These are phyloP conservation scores for Pseudogymnoascus sp. DNA, from an alignment of 2,329 filamentous ascomycete species.

Conservation along the genomic window DNA sequence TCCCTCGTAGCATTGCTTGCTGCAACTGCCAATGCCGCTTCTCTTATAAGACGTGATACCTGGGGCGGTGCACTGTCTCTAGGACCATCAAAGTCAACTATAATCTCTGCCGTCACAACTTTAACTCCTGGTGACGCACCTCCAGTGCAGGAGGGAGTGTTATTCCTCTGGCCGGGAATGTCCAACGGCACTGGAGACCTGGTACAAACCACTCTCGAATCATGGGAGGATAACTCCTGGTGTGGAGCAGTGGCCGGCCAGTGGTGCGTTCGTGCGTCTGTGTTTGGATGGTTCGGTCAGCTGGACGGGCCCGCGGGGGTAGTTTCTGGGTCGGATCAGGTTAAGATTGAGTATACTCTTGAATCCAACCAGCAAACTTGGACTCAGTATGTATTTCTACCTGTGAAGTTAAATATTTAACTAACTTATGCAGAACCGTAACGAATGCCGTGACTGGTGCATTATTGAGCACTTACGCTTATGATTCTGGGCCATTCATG, in stretches of 20 bases:
- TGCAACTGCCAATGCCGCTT: slow-evolving; percentile 3
- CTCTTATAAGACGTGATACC: slow-evolving; percentile 19
- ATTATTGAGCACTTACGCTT: slow-evolving; percentile 29
- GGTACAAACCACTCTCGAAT: slow-evolving; percentile 36
- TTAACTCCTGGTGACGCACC: slow-evolving; percentile 35
- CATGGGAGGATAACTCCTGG: slow-evolving; percentile 35
- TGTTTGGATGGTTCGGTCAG: slow-evolving; percentile 38
- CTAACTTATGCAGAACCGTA: slow-evolving; percentile 13
- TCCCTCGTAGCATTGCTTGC: not conserved
- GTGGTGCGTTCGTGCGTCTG: slow-evolving; percentile 36
- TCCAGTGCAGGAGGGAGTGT: slow-evolving; percentile 30
- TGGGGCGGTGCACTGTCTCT: slow-evolving; percentile 35
- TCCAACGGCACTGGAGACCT: slow-evolving; percentile 39
- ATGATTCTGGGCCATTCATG: slow-evolving; percentile 32
- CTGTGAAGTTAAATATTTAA: not conserved
- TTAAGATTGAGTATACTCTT: slow-evolving; percentile 26
- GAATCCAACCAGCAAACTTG: slow-evolving; percentile 18
- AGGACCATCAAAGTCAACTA: slow-evolving; percentile 32
- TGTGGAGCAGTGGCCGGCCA: slow-evolving; percentile 33
- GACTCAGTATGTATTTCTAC: slow-evolving; percentile 18
- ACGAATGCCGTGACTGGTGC: slow-evolving; percentile 32
- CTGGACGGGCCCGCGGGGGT: slow-evolving; percentile 23
- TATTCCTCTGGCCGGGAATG: slow-evolving; percentile 40
- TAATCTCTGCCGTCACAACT: slow-evolving; percentile 34
- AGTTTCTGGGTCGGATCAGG: slow-evolving; percentile 25